Base-by-base conservation (phyloP, 2,329 filamentous ascomycete species). In the Nectriaceae sp. region DNA sequence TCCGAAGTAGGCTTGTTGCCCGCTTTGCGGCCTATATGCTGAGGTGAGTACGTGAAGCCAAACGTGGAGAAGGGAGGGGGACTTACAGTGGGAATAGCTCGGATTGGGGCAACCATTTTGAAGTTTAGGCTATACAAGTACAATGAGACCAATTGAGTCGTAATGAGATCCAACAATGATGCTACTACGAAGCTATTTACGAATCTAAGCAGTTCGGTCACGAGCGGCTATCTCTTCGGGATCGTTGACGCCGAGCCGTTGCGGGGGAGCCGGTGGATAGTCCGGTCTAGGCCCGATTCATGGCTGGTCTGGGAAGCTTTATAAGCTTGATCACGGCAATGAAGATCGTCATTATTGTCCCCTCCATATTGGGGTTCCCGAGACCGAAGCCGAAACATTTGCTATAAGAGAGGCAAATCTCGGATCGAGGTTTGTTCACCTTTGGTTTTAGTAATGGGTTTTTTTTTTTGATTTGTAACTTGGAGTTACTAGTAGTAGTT, bases 1-100 rank as follows among this genome's bases (percentile, higher is more conserved):
- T 92, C 46, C 89, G 86, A 42, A 97, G 84, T 42, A 93, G 79
- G 58, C 80, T 89, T 50, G 84, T 73, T 15, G 89, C 89, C 57
- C 85, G 77, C 40, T 79, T 76, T 22, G 83, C 80, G 56, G 79
- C 77, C 83, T 84, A 52, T 13, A 42, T 31, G 50, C 47, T 36
- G 18, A n/a, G 20, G 21, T 41, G 21, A 41, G 39, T 20, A 8
- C 16, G 35, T 21, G 11, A 39, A 18, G 21, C 6, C 37, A 6
- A 21, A 8, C 8, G 18, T 21, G 37, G n/a, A n/a, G 16, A 18
- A 11, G 15, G 8, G 19, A 39, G 16, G 37, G n/a, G 10, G 37
- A 52, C 65, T 50, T 61, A 70, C 68, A 53, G 62, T 70, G n/a
- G 68, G 68, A 29, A 67, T 46, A 22, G 61, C 58, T 59, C 68